Base-by-base conservation (phyloP, 306 rosid genomes). In the Malus orientalis region DNA sequence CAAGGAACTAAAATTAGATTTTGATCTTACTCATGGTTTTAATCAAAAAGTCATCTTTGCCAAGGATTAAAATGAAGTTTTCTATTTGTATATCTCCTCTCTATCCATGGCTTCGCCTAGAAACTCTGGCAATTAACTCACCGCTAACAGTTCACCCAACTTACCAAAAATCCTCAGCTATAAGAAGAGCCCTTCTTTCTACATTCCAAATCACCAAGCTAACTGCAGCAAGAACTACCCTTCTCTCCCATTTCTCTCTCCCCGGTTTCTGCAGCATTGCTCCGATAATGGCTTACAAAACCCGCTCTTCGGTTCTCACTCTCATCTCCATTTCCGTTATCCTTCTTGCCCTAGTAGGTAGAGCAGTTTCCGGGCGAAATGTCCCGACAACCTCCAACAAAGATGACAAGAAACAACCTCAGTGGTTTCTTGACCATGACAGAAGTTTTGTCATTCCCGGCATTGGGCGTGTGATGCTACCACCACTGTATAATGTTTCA, bases 111-210 rank as follows among this genome's bases (percentile, higher is more conserved):
- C 79, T 61, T 49, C 76, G n/a, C 20, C 44, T 6, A 23, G 15
- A 14, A 11, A 42, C 12, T 23, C 60, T 53, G 45, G 59, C 66
- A 22, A 81, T 84, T 91, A 75, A 91, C 78, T 89, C 89, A 76
- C 94, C 89, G 91, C 80, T 79, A 59, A 82, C 75, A 44, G 82
- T 79, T 55, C 84, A 85, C 88, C 92, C 59, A 61, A 80, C 84
- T 67, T 23, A 58, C 45, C 8, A 44, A 54, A 68, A 58, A 64
- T 25, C 78, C 38, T 38, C 79, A 1, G 8, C 82, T 85, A 82
- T 83, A 85, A 83, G 81, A 74, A 82, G 75, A 82, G 42, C 69
- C 47, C 78, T 69, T 59, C 67, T 72, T 45, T 70, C 67, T 9
- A 42, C n/a, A 25, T 62, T 47, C 67, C 81, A 71, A 89, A 80